Evolutionary conservation across 495 filamentous ascomycete genomes (phyloP).

Genomic region (Xylaria cubensis): DNA sequence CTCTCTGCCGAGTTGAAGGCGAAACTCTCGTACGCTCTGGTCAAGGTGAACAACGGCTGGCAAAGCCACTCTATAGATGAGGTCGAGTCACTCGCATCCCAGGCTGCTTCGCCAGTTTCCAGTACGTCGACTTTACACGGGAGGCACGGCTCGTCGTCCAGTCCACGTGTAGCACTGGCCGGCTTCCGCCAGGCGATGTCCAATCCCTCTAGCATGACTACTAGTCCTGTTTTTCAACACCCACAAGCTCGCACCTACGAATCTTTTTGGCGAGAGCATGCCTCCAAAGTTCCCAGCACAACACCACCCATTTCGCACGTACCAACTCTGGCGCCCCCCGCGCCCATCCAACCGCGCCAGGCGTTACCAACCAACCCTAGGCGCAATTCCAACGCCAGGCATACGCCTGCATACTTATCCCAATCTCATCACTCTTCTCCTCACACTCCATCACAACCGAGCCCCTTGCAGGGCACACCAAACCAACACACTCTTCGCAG

Average conservation of each 20-base stretch:
- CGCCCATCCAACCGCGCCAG: constrained; percentile 60
- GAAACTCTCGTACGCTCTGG: constrained; percentile 84
- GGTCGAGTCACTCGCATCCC: constrained; percentile 70
- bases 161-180: constrained; percentile 47
- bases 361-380: constrained; percentile 39
- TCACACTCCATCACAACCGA: constrained; percentile 49
- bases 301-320: constrained; percentile 37
- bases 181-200: constrained; percentile 42
- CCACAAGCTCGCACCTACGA: constrained; percentile 46
- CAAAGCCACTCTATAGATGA: constrained; percentile 72
- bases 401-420: constrained; percentile 47
- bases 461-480: constrained; percentile 42
- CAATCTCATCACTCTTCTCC: constrained; percentile 47
- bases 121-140: constrained; percentile 59
- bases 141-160: constrained; percentile 54
- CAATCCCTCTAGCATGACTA: constrained; percentile 42
- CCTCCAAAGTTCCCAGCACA: constrained; percentile 29
- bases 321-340: constrained; percentile 63
- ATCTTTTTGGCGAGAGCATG: constrained; percentile 52
- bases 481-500: constrained; percentile 48
- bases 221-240: constrained; percentile 39
- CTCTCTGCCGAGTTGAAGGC: constrained; percentile 78
- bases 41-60: constrained; percentile 88
- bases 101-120: constrained; percentile 63
- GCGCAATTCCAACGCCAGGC: constrained; percentile 47